Evolutionary conservation across 768 basidiomycete species (phyloP).

Genomic region (Collybiopsis confluens): DNA sequence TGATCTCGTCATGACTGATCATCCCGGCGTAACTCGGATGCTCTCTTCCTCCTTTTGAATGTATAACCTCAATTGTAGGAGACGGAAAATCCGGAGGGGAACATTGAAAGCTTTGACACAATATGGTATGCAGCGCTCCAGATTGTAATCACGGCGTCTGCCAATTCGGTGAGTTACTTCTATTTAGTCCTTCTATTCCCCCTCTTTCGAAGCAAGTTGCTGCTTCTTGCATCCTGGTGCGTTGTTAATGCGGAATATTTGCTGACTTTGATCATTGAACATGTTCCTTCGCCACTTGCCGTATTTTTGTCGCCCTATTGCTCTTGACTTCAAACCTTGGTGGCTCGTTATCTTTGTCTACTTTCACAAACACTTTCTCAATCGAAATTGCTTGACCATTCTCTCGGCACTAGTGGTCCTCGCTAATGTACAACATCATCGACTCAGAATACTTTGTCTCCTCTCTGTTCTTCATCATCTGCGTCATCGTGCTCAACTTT

Average conservation of each 20-base stretch:
- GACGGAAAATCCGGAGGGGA: slow-evolving; percentile 56
- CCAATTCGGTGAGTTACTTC: slow-evolving; percentile 56
- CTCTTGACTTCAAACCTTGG: no score
- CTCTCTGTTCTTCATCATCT: slow-evolving; percentile 80
- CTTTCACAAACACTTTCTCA: no score
- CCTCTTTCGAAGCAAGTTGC: no score
- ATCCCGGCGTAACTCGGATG: no score
- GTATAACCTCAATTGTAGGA: slow-evolving; percentile 37
- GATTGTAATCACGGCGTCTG: slow-evolving; percentile 78
- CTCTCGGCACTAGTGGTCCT: slow-evolving; percentile 76
- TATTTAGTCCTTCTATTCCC: no score
- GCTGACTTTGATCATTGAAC: not conserved
- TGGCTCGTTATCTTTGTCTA: no score
- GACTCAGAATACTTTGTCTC: slow-evolving; percentile 89
- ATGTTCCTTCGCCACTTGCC: not conserved
- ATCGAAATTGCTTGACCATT: no score
- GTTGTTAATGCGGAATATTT: not conserved
- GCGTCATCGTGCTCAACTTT: slow-evolving; percentile 85
- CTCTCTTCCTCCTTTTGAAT: not conserved
- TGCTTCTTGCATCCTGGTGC: not conserved
- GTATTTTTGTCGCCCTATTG: not conserved
- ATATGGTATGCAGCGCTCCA: slow-evolving; percentile 80
- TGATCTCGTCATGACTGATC: no score
- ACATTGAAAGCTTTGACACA: slow-evolving; percentile 83
- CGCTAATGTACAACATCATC: slow-evolving; percentile 84